Base-by-base conservation (phyloP, 148 eudicot genomes). In the Agrostemma githago region DNA sequence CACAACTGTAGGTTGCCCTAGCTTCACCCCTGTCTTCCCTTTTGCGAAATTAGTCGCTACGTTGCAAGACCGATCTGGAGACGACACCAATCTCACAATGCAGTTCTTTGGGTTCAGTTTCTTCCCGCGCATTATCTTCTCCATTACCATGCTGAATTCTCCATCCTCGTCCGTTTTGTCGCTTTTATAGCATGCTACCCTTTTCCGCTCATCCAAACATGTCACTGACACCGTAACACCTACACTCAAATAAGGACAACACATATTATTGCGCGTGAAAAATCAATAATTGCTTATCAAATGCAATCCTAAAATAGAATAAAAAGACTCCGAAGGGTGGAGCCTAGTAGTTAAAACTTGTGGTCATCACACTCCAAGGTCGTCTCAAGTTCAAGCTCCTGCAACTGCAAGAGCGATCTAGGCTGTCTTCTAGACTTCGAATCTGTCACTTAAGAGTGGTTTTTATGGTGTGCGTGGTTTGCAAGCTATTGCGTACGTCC, bases 221-320 rank as follows among this genome's bases (percentile, higher is more conserved):
- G 92, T 92, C 5, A 92, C 73, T 0, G 96, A 90, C 58, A 92
- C 96, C 39, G 38, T 83, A 65, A 83, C 19, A 60, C 98, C 96
- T 92, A 80, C 34, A 26, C 34, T 26, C 34, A 26, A 26, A 26
- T 26, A 26, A 26, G 34, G 34, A 26, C 34, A 26, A 1, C 34
- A 26, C 34, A 26, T 0, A 26, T 26, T 26, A 26, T 26, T 26
- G 34, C 0, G 34, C 1, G 34, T 26, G 34, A 1, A 26, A 26
- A 26, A 26, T 26, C 34, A 26, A 26, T n/a, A n/a, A 26, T 1
- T 26, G 1, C 34, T 26, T n/a, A n/a, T n/a, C n/a, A n/a, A 1
- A 26, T 26, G 34, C 34, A 26, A 26, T 26, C 34, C 34, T 26
- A 26, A 26, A 26, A 26, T 26, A 26, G 34, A 26, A 26, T 0